Evolutionary conservation across 768 basidiomycete genomes (phyloP), one percentile per base, ranked within the genome.

Genomic region (Termitomyces sp.): DNA sequence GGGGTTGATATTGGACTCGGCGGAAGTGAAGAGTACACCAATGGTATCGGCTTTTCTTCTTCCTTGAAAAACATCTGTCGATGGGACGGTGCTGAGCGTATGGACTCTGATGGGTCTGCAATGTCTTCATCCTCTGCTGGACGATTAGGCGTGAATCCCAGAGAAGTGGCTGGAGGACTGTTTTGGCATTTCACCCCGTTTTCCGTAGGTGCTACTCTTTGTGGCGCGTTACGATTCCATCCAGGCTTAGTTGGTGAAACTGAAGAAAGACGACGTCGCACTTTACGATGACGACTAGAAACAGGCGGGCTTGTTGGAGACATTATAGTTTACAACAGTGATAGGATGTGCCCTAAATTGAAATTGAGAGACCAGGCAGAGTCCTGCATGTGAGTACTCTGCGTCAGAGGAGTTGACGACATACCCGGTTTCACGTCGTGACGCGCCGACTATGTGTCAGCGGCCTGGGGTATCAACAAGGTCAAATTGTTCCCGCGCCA

Each of bases 11-110:
- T 84, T 12, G 89, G 89, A 9, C 89, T 87, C 0, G 89, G 81
- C 4, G 89, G 89, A 41, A 91, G 77, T 0, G 89, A 91, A 5
- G 87, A 79, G 63, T 91, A 91, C 0, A 83, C 77, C 25, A 84
- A 71, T 12, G 81, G 82, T 48, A 71, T 68, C 8, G 68, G 59
- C 35, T 70, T 65, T 35, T 61, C 64, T 37, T 63, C 56, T 14
- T 62, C 54, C 43, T 62, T 62, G 47, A 62, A 57, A 27, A 59
- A 64, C 47, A 65, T 40, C 6, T 58, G 56, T 38, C 61, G 54
- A 53, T 64, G 63, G 8, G 62, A 48, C 6, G 62, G 60, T 14
- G 55, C 60, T 11, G 62, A 63, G 6, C 45, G 51, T 53, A 54
- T 63, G 51, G 56, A 59, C 41, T 12, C 54, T 46, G 43, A 56